These are phyloP conservation scores for Penicillium decumbens DNA, from an alignment of 2,329 filamentous ascomycete genomes.

Conservation along the genomic window DNA sequence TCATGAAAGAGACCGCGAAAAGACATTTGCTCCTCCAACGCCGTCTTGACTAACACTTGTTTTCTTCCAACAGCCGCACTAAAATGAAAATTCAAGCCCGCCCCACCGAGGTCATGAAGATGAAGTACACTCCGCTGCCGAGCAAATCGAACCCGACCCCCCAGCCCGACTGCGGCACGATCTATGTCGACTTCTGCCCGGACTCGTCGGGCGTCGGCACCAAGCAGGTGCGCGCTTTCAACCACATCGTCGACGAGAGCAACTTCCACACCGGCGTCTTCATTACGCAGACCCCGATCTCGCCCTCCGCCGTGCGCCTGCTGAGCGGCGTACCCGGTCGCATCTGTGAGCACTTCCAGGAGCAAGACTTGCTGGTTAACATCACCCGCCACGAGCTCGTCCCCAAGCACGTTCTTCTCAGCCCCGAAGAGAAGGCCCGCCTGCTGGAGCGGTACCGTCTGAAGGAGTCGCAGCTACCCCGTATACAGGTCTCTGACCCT, in stretches of 20 bases:
- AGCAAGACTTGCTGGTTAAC: conserved; percentile 94
- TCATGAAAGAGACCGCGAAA: not conserved
- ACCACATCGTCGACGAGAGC: conserved; percentile 71
- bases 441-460: conserved; percentile 84
- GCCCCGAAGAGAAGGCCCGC: conserved; percentile 79
- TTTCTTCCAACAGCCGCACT: conserved; percentile 57
- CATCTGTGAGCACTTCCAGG: conserved; percentile 89
- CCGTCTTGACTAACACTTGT: conserved; percentile 8
- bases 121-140: conserved; percentile 71
- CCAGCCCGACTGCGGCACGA: conserved; percentile 70
- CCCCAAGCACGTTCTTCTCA: conserved; percentile 85
- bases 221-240: conserved; percentile 86
- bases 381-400: conserved; percentile 98
- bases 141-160: conserved; percentile 67
- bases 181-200: conserved; percentile 88
- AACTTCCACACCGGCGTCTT: conserved; percentile 88
- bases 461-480: conserved; percentile 94
- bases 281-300: conserved; percentile 76
- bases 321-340: conserved; percentile 72
- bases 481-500: conserved; percentile 86
- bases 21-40: not conserved
- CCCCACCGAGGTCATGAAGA: conserved; percentile 77
- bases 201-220: conserved; percentile 73
- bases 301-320: conserved; percentile 80
- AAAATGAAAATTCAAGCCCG: conserved; percentile 84